These are phyloP conservation scores for Podila minutissima DNA, from an alignment of 192 early-diverging fungal genomes.

Conservation along the genomic window DNA sequence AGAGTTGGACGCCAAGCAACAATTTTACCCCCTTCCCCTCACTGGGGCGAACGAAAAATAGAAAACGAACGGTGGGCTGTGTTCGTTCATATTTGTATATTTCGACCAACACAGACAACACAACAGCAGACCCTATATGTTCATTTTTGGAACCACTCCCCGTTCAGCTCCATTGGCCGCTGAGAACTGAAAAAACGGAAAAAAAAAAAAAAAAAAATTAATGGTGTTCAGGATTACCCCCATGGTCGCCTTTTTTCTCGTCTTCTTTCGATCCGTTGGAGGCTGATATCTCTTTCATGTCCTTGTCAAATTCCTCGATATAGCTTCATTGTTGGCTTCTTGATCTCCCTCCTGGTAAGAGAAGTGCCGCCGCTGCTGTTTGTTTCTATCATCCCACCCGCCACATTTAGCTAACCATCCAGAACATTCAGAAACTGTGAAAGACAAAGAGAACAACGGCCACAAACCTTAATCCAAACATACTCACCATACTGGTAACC, in stretches of 20 bases:
- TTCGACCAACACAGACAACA: too few relatives aligned
- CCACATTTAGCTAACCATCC: too few relatives aligned
- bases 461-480: background rate
- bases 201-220: too few relatives aligned
- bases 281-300: background rate
- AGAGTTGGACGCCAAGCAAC: too few relatives aligned
- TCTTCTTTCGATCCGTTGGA: too few relatives aligned
- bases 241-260: background rate
- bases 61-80: too few relatives aligned
- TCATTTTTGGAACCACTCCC: background rate
- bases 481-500: background rate
- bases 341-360: slow-evolving; percentile 80
- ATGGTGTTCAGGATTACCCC: background rate
- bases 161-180: background rate
- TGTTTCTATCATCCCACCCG: too few relatives aligned
- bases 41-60: too few relatives aligned
- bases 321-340: slow-evolving; percentile 86
- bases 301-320: slow-evolving; percentile 5
- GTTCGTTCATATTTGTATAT: too few relatives aligned
- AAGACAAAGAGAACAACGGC: background rate
- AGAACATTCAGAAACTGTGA: background rate
- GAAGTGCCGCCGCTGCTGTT: background rate
- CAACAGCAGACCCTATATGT: too few relatives aligned
- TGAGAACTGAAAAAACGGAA: too few relatives aligned
- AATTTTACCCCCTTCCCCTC: too few relatives aligned